Percentiles rank a stretch among this genome's conserved stretches.
Evolutionary conservation across 129 eudicot species (phyloP).

Genomic region (Artemisia tridentata): DNA sequence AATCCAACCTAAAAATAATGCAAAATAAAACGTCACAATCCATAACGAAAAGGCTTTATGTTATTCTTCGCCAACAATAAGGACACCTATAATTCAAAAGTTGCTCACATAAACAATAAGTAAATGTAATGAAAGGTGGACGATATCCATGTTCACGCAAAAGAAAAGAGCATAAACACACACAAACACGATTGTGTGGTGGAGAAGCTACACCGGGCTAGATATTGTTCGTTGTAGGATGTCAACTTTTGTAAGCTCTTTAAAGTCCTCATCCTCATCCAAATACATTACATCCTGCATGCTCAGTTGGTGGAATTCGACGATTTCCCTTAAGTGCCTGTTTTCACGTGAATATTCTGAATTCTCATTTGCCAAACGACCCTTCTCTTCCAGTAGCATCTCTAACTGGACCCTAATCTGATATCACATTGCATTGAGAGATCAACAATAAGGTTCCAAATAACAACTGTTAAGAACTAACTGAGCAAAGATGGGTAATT

Average conservation of each 20-base stretch:
- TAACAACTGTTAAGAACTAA: no score
- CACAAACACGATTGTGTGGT: no score
- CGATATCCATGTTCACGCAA: no score
- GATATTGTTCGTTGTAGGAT: conserved; percentile 16
- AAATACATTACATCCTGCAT: conserved; percentile 74
- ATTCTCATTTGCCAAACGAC: conserved; percentile 71
- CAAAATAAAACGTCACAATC: no score
- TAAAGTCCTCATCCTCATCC: conserved; percentile 43
- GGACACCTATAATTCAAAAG: no score
- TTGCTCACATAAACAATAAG: no score
- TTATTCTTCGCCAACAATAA: no score
- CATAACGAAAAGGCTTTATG: no score
- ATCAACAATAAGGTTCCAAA: background rate
- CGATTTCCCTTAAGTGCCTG: conserved; percentile 64
- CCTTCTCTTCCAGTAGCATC: conserved; percentile 75
- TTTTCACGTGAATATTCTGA: conserved; percentile 68
- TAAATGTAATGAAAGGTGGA: no score
- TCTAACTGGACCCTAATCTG: conserved; percentile 84
- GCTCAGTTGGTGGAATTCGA: conserved; percentile 68
- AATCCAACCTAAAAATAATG: no score
- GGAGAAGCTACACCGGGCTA: no score
- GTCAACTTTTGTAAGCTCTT: conserved; percentile 55
- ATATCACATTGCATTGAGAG: background rate
- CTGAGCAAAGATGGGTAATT: background rate
- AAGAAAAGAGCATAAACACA: no score